Evolutionary conservation across 2,329 filamentous ascomycete species (phyloP), one percentile per base, ranked within the genome.

Genomic region (Phymatotrichopsis omnivora): DNA sequence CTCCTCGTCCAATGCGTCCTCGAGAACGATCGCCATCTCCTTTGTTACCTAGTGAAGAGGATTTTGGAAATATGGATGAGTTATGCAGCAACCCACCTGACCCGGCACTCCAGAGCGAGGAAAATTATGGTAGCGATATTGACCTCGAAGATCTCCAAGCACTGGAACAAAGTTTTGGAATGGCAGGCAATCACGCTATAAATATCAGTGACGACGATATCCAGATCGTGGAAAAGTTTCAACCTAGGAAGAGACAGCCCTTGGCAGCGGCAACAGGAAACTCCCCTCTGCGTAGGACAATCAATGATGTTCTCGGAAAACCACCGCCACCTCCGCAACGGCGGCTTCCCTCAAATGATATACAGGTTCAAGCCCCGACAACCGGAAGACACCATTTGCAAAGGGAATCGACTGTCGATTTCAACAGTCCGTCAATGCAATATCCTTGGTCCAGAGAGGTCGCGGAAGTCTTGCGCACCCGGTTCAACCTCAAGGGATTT

Each of bases 381-480:
- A 42, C 42, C 14, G 51, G 53, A 60, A 39, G 45, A 17, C 35
- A 37, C 10, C 49, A 54, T 30, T 43, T 48, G 3, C 52, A 54
- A 36, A 34, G 49, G 3, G 49, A 45, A 3, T 42, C 43, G 23
- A 47, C 49, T 14, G 46, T 55, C 3, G 53, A 57, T 23, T 51
- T 59, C 51, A 49, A 42, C 25, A 57, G 55, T 17, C 33, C 56
- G 1, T 39, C 41, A 56, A 80, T 83, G 72, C 70, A 73, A 37
- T 72, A 80, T 58, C 70, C 78, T 4, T 98, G 93, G 91, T 95
- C 87, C 12, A 70, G 74, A 32, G 87, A 96, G 57, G 82, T 98
- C 19, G 81, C 80, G 55, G 72, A 69, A 42, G 82, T 78, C n/a
- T 67, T 98, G 53, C 85, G 82, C 58, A 79, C 89, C 57, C 74